phyloP scores from a whole-genome alignment of 257 asterid species.

The Nicotiana sylvestris region DNA sequence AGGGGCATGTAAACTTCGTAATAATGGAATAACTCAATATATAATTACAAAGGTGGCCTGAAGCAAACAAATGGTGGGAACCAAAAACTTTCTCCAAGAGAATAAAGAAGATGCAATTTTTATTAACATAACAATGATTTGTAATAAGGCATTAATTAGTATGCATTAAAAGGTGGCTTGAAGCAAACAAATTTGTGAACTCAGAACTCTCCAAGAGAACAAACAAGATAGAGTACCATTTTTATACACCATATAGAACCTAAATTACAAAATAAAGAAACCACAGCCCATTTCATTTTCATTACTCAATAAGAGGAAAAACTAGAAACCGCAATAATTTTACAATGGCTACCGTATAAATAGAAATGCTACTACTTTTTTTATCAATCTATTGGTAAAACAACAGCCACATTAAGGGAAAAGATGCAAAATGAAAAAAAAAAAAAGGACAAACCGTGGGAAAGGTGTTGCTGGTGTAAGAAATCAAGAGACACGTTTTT shows the following conservation, averaged over 20 bases:
- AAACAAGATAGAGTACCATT: background rate
- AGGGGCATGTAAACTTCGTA: background rate
- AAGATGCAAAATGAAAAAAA: background rate
- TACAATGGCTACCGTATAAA: background rate
- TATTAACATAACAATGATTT: background rate
- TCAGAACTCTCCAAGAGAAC: background rate
- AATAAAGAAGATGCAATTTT: background rate
- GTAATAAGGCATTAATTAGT: background rate
- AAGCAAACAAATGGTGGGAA: background rate
- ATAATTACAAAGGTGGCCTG: background rate
- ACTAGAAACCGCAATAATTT: background rate
- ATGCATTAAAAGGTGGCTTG: background rate
- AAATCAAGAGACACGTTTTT: conserved; percentile 49
- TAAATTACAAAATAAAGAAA: background rate
- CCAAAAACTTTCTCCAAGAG: background rate
- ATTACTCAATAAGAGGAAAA: background rate
- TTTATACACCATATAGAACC: background rate
- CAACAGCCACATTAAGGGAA: background rate
- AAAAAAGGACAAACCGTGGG: conserved; percentile 59
- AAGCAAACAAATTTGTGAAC: background rate
- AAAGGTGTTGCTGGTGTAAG: conserved; percentile 66
- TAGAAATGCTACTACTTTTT: background rate
- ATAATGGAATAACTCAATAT: background rate
- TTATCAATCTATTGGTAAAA: background rate
- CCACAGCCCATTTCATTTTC: background rate